phyloP scores from a whole-genome alignment of 148 eudicot species.

The Beta vulgaris region DNA sequence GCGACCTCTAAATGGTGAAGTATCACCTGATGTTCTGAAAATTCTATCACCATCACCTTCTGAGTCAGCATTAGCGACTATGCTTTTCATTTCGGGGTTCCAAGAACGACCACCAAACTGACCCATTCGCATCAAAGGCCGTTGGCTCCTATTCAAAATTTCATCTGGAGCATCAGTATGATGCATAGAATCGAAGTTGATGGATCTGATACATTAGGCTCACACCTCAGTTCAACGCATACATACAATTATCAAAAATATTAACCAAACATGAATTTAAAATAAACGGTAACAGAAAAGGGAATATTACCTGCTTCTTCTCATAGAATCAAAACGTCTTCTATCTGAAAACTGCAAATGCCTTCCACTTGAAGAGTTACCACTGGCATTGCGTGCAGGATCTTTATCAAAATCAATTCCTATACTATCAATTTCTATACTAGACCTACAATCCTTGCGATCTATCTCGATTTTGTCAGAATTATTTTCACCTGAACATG shows the following conservation, averaged over 20 bases:
- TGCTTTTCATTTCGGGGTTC: slow-evolving; percentile 29
- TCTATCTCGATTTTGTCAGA: slow-evolving; percentile 21
- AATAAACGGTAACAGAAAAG: background rate
- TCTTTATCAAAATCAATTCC: slow-evolving; percentile 21
- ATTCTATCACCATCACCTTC: slow-evolving; percentile 33
- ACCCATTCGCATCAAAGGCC: slow-evolving; percentile 21
- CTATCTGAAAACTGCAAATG: slow-evolving; percentile 31
- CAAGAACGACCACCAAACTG: slow-evolving; percentile 27
- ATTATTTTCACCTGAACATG: slow-evolving; percentile 9
- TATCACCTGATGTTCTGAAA: slow-evolving; percentile 14
- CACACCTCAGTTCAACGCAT: slow-evolving; percentile 13
- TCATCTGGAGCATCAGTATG: slow-evolving; percentile 36
- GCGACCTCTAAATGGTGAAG: slow-evolving; percentile 28
- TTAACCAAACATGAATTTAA: background rate
- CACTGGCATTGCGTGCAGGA: slow-evolving; percentile 25
- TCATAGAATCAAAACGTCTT: slow-evolving; percentile 22
- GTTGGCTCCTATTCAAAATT: slow-evolving; percentile 36
- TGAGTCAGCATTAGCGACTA: slow-evolving; percentile 26
- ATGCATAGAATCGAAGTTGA: slow-evolving; percentile 16
- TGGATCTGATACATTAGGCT: slow-evolving; percentile 19
- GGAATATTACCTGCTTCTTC: slow-evolving; percentile 41
- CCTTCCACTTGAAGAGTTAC: slow-evolving; percentile 35
- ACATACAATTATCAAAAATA: background rate
- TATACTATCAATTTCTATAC: slow-evolving; percentile 29
- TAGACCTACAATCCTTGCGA: slow-evolving; percentile 20